Percentiles rank a stretch among this genome's conserved stretches.
Conservation (phyloP, 371 early-diverging fungal genomes). For the Mucor indicus region DNA sequence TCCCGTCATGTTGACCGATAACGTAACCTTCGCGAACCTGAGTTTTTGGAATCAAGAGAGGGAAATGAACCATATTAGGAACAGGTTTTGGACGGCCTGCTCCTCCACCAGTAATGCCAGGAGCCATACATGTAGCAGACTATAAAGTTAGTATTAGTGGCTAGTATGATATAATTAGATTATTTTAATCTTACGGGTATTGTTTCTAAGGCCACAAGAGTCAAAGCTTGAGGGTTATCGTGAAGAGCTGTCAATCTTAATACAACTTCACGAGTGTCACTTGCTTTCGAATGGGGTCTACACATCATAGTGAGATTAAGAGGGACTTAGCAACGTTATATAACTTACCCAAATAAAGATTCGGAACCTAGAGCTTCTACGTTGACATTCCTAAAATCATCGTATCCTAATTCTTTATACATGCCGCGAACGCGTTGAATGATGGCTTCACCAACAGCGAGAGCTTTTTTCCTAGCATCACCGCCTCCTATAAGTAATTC, state of each 20-base stretch:
- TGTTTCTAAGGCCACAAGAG: constrained; percentile 62
- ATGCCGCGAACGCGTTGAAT: constrained; percentile 50
- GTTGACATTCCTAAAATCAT: constrained; percentile 50
- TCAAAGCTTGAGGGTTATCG: constrained; percentile 52
- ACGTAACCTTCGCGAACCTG: constrained; percentile 42
- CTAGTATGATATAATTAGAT: too few species aligned
- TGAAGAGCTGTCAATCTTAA: constrained; percentile 64
- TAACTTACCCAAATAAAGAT: constrained; percentile 62
- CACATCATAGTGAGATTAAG: too few species aligned
- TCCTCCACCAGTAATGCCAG: constrained; percentile 66
- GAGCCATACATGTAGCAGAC: constrained; percentile 75
- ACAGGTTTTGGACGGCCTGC: constrained; percentile 63
- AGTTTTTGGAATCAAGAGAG: constrained; percentile 57
- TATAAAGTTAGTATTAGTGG: too few species aligned
- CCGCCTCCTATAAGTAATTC: constrained; percentile 67
- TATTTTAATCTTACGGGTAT: constrained; percentile 50
- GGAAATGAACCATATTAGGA: constrained; percentile 68
- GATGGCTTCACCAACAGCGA: constrained; percentile 66
- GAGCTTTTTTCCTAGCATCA: constrained; percentile 65
- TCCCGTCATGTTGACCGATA: constrained; percentile 41
- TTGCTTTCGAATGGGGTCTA: constrained; percentile 51
- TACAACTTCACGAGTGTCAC: constrained; percentile 61
- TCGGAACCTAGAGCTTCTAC: constrained; percentile 72
- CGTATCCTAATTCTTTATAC: constrained; percentile 45
- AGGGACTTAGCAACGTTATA: background rate